Conservation (phyloP, 768 basidiomycete genomes). For the Mycena rosella region DNA sequence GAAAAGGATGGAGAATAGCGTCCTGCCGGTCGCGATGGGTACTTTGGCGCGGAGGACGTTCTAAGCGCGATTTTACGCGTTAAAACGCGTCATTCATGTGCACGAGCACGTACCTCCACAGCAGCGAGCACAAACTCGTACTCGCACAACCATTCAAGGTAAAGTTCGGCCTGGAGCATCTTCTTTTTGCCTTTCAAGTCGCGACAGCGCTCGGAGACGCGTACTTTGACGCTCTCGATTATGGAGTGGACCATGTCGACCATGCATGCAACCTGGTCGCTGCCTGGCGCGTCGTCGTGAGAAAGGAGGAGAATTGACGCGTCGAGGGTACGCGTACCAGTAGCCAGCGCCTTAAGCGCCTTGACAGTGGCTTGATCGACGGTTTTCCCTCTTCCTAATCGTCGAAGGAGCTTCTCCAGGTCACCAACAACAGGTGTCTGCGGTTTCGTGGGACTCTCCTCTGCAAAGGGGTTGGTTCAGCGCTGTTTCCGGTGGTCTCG, state of each 20-base stretch:
- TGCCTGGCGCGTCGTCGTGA: conserved; percentile 15
- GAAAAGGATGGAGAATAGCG: conserved; percentile 57
- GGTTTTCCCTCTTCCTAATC: conserved; percentile 21
- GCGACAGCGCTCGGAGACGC: conserved; percentile 47
- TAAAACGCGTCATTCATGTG: conserved; percentile 2
- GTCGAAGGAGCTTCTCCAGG: conserved; percentile 30
- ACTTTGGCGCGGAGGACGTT: conserved; percentile 53
- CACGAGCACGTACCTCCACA: conserved; percentile 48
- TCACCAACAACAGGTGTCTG: conserved; percentile 1
- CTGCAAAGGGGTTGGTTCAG: conserved; percentile 9
- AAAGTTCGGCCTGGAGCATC: conserved; percentile 58
- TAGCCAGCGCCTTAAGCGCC: conserved; percentile 24
- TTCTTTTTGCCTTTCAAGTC: conserved; percentile 39
- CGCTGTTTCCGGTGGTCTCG: not conserved
- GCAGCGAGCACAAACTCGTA: conserved; percentile 53
- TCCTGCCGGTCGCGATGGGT: conserved; percentile 52
- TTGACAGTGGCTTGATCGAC: conserved; percentile 29
- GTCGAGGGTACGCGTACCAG: conserved; percentile 24
- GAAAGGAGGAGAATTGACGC: not conserved
- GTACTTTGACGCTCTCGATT: conserved; percentile 47
- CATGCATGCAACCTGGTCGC: conserved; percentile 1
- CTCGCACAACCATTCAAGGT: conserved; percentile 56
- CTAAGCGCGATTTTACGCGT: conserved; percentile 39
- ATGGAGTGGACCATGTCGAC: conserved; percentile 44
- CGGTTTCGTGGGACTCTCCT: conserved; percentile 13